Conservation (phyloP, 345 rosid species). For the Ceriops tagal region DNA sequence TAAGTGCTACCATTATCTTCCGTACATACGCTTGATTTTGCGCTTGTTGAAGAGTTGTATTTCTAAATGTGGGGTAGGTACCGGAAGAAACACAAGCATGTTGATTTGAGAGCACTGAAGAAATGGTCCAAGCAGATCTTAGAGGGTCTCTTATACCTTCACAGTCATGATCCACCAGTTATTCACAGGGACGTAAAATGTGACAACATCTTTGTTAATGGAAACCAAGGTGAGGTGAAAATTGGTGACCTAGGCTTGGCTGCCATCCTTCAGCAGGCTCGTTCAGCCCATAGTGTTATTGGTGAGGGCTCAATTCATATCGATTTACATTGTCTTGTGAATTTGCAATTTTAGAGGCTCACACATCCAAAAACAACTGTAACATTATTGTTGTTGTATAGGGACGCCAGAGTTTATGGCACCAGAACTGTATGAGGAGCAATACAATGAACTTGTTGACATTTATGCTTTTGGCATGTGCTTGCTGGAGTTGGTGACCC, state of each 20-base stretch:
- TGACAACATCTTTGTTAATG: conserved; percentile 38
- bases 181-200: conserved; percentile 36
- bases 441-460: conserved; percentile 37
- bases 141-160: conserved; percentile 36
- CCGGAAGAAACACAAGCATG: conserved; percentile 34
- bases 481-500: conserved; percentile 35
- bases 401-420: conserved; percentile 41
- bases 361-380: no score
- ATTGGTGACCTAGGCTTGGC: conserved; percentile 39
- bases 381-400: neutral
- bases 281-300: conserved; percentile 35
- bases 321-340: neutral
- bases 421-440: conserved; percentile 38
- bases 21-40: neutral
- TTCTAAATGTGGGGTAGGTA: conserved; percentile 17
- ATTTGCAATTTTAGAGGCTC: neutral
- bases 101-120: conserved; percentile 34
- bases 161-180: conserved; percentile 36
- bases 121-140: conserved; percentile 37
- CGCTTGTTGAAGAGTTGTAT: neutral
- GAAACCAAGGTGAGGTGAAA: conserved; percentile 37
- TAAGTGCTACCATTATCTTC: neutral
- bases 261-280: conserved; percentile 36
- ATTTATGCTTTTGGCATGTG: conserved; percentile 40
- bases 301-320: conserved; percentile 19